Base-by-base conservation (phyloP, 345 rosid genomes). In the Syzygium oleosum region DNA sequence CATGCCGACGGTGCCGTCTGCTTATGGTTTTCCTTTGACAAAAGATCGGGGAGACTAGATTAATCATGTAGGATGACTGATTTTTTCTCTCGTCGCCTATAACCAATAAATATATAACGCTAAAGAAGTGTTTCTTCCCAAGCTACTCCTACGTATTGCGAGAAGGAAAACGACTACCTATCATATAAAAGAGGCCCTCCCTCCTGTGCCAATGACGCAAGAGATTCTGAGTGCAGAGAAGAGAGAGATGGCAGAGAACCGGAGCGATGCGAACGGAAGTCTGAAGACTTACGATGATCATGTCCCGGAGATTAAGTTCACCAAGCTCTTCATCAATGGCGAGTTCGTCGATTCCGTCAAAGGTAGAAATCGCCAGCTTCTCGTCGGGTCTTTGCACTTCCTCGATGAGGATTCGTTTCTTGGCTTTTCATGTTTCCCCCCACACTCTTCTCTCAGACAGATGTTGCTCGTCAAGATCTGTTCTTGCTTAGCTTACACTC, bases 281-380 rank as follows among this genome's bases (percentile, higher is more conserved):
- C 31, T 89, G 3, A 89, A 79, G 59, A 83, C 86, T 86, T 85
- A 52, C 31, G 51, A 54, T 52, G 4, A 80, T 84, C 88, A 88
- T 85, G 86, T 93, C 10, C 97, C 96, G 9, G 87, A 92, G 61
- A 91, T 95, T 11, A 94, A 92, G 87, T 95, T 95, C 91, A 95
- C 92, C 3, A 92, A 92, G 87, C 93, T 96, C 68, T 96, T 94
- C 92, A 93, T 96, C 87, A 94, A 93, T 87, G 97, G 97, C 86
- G 89, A 94, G 61, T 95, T 95, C 84, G 88, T 92, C 3, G 98
- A 94, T 87, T 89, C 98, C 43, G 34, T 90, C 84, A 92, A 95
- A 92, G 98, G 98, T 95, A 84, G 38, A 12, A 16, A 8, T 84
- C 38, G 25, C 79, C 46, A 9, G 46, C 43, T 34, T 68, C 46